Conservation (phyloP, 2,329 filamentous ascomycete genomes). For the Calonectria pteridis region DNA sequence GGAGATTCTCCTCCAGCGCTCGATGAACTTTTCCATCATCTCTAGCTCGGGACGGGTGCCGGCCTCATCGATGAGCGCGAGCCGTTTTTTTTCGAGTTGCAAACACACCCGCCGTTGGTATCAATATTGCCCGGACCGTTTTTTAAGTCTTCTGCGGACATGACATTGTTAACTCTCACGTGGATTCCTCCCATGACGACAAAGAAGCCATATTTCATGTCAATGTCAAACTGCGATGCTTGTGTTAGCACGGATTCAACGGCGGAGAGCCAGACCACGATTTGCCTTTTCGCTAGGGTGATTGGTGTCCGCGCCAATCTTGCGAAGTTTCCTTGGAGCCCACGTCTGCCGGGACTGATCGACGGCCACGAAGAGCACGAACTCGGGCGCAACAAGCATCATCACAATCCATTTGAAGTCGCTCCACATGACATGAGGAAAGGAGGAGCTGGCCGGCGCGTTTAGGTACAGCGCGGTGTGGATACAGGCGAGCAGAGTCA, state of each 20-base stretch:
- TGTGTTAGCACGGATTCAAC: background rate
- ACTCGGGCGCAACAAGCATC: conserved; percentile 49
- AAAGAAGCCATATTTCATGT: background rate
- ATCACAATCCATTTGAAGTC: conserved; percentile 48
- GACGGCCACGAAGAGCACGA: conserved; percentile 42
- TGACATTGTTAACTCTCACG: background rate
- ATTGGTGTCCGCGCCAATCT: background rate
- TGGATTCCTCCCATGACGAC: background rate
- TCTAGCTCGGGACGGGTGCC: background rate
- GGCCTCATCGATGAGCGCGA: background rate
- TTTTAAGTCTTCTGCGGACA: background rate
- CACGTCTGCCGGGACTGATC: background rate
- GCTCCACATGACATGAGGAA: conserved; percentile 9
- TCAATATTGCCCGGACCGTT: background rate
- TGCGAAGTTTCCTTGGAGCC: background rate
- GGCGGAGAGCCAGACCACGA: background rate
- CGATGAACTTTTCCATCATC: background rate
- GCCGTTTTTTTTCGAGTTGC: background rate
- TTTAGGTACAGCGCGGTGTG: conserved; percentile 55
- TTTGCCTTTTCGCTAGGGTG: background rate
- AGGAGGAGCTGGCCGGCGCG: conserved; percentile 37
- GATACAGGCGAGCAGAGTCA: conserved; percentile 51
- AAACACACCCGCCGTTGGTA: background rate
- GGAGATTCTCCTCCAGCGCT: background rate
- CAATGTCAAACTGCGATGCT: background rate